Evolutionary conservation across 495 filamentous ascomycete genomes (phyloP).

Genomic region (Lasiosphaeria hispida): DNA sequence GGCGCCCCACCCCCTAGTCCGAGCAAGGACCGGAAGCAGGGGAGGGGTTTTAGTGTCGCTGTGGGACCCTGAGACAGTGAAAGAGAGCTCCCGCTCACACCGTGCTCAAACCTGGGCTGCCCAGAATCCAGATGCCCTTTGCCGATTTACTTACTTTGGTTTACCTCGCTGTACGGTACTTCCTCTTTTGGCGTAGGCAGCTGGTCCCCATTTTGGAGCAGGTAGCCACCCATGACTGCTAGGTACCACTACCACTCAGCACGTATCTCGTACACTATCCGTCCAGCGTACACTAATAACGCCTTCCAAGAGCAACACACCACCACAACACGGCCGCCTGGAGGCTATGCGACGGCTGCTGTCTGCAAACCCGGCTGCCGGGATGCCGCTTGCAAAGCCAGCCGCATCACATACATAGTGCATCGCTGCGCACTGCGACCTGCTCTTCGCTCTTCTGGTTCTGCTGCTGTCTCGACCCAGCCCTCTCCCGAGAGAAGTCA

Average conservation of each 20-base stretch:
- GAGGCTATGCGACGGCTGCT: neutral
- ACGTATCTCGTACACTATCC: too few species aligned
- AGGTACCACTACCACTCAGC: too few species aligned
- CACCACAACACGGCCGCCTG: neutral
- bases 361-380: conserved; percentile 3
- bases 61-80: conserved; percentile 5
- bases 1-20: too few species aligned
- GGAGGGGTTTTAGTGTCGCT: neutral
- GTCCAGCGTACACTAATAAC: too few species aligned
- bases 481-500: too few species aligned
- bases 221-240: too few species aligned
- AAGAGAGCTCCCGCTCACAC: conserved; percentile 5
- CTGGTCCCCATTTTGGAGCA: too few species aligned
- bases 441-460: neutral
- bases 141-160: neutral
- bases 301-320: neutral
- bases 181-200: too few species aligned
- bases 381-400: neutral
- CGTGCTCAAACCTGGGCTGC: neutral
- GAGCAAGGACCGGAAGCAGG: too few species aligned
- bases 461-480: too few species aligned
- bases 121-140: neutral
- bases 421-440: neutral
- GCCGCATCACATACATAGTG: neutral
- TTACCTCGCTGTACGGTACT: too few species aligned